Base-by-base conservation (phyloP, 2,329 filamentous ascomycete genomes). In the Ascochyta pisi region DNA sequence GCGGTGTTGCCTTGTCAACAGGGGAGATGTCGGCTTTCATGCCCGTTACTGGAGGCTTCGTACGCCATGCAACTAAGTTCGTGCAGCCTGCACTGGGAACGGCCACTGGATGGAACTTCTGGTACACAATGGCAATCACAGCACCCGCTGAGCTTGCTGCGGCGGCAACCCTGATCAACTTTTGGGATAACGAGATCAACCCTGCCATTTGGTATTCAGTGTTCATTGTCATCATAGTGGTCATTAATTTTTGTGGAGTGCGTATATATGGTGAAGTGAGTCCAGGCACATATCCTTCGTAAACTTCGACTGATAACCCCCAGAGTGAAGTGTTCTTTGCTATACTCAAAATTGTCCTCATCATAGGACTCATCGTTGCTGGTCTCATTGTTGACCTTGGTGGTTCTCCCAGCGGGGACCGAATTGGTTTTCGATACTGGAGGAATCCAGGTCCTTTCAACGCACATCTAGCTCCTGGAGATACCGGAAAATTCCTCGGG, bases 121-220 rank as follows among this genome's bases (percentile, higher is more conserved):
- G 44, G 44, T 47, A 47, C 15, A 39, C 34, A 19, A 34, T 45
- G 45, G 31, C 19, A 24, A 31, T 42, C 9, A 45, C 31, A n/a
- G 51, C 41, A 27, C 50, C 58, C 22, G 46, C 55, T 29, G 89
- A 92, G 68, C 79, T 92, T 27, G 88, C 86, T 0, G 87, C 87
- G 0, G 86, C 88, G 1, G 88, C 87, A 6, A 77, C 91, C 41
- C 87, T 92, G 49, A 89, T 92, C 59, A 85, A 91, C 70, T 92
- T 88, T 70, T 92, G 89, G 89, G 79, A 85, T 47, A 42, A 54
- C 19, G 31, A 39, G 3, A 53, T 61, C 22, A 63, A 63, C 5
- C 35, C 43, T 27, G 57, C 54, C 5, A 26, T 63, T 4, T 64
- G 49, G 45, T 45, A 50, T 22, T 49, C 56, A 3, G 50, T 63